A percentile compares a stretch with the other conserved stretches of the same genome.
These are phyloP conservation scores for Calvatia gigantea DNA, from an alignment of 768 basidiomycete species.

Conservation along the genomic window DNA sequence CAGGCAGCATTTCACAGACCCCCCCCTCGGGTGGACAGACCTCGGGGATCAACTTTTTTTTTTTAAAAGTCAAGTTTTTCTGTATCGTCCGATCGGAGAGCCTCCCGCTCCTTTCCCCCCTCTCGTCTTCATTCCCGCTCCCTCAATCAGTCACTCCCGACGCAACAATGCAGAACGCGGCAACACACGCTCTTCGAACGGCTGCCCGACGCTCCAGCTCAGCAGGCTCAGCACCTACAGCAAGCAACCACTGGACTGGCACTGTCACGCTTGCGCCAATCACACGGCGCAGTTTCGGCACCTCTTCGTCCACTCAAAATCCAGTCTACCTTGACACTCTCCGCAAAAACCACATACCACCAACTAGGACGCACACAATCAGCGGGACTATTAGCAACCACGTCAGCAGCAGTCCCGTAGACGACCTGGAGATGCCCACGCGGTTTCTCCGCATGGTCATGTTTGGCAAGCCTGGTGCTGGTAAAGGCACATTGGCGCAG, in stretches of 20 bases:
- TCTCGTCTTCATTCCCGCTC: slow-evolving; percentile 5
- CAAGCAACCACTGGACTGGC: slow-evolving; percentile 13
- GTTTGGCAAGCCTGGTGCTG: slow-evolving; percentile 81
- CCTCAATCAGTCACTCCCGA: not conserved
- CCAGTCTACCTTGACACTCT: slow-evolving; percentile 10
- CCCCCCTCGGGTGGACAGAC: not conserved
- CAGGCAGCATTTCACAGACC: not conserved
- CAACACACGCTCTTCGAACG: slow-evolving; percentile 11
- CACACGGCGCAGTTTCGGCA: slow-evolving; percentile 3
- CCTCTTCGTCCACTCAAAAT: slow-evolving; percentile 1
- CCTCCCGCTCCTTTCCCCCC: not conserved
- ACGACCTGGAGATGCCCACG: slow-evolving; percentile 31
- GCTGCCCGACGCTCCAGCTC: slow-evolving; percentile 14
- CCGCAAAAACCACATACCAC: slow-evolving; percentile 3
- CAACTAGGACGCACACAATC: slow-evolving; percentile 27
- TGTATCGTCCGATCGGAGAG: not conserved
- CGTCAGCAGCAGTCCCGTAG: slow-evolving; percentile 26
- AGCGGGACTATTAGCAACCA: slow-evolving; percentile 12
- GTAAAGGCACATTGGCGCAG: slow-evolving; percentile 80
- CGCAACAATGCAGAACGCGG: slow-evolving; percentile 18
- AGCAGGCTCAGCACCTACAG: slow-evolving; percentile 7
- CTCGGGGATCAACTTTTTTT: slow-evolving; percentile 3
- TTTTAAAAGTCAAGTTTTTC: slow-evolving; percentile 3
- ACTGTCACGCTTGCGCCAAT: slow-evolving; percentile 6
- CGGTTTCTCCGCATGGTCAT: slow-evolving; percentile 61